Conservation (phyloP, 495 filamentous ascomycete genomes). For the Aspergillus baeticus region DNA sequence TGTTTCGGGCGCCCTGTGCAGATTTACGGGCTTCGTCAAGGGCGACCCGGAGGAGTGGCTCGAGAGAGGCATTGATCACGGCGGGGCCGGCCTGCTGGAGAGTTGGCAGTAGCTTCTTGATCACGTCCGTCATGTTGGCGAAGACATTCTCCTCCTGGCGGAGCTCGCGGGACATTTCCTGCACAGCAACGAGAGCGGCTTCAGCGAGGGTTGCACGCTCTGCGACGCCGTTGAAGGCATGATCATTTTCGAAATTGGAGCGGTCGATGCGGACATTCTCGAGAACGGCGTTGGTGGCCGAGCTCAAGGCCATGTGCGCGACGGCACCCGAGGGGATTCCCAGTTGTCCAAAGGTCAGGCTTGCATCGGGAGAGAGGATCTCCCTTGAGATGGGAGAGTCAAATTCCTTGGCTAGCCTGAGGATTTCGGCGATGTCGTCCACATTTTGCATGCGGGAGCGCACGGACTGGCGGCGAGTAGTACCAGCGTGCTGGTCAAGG, state of each 20-base stretch:
- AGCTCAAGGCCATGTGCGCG: not conserved
- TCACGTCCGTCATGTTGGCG: not conserved
- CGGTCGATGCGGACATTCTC: not conserved
- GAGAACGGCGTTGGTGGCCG: not conserved
- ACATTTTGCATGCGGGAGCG: not conserved
- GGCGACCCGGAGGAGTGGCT: not conserved
- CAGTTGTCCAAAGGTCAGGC: not conserved
- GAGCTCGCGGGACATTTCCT: not conserved
- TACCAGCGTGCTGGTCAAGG: not conserved
- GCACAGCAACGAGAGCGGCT: not conserved
- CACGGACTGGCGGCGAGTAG: too few relatives aligned
- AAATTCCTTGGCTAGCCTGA: not conserved
- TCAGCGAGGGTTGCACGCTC: not conserved
- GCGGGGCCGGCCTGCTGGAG: not conserved
- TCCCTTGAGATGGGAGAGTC: not conserved
- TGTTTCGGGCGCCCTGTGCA: not conserved
- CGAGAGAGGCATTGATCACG: not conserved
- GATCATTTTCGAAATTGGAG: not conserved
- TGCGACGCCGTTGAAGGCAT: not conserved
- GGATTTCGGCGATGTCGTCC: not conserved
- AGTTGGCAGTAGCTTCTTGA: not conserved
- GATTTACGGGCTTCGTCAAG: not conserved
- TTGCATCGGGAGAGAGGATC: not conserved
- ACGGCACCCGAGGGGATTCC: not conserved
- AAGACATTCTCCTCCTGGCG: not conserved